Evolutionary conservation across 2,329 filamentous ascomycete species (phyloP), one percentile per base, ranked within the genome.

Genomic region (Emergomyces africanus): DNA sequence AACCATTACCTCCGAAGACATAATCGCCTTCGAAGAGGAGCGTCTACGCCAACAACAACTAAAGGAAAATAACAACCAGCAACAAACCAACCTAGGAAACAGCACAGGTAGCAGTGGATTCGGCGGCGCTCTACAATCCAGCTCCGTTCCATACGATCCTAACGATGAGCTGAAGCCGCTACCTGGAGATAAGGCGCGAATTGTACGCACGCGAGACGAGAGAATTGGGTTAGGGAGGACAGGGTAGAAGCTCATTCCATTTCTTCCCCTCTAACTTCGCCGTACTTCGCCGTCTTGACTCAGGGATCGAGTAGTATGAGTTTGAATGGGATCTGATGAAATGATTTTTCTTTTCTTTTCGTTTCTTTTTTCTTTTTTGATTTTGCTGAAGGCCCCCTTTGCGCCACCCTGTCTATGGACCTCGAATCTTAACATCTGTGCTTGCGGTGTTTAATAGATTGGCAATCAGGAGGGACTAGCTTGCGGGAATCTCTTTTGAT

Each of bases 151-250:
- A 9, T 64, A 73, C 50, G 77, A 79, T 67, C 77, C 77, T 5
- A 79, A 73, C 60, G 77, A 79, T 68, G 77, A 79, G 61, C 63
- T 79, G 66, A 79, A 78, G 64, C 77, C 77, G 18, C 66, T 79
- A 50, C 77, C 77, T 1, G 77, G 75, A 0, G 76, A 78, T 60
- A 78, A 77, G 64, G 75, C 76, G 37, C 68, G 74, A 59, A 77
- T 78, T 63, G 72, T 77, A 59, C 70, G 76, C 42, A 74, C 71
- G 20, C 68, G 76, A 3, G 76, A 78, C 63, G 76, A 78, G 62
- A 69, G 76, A 57, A 77, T 78, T 63, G 73, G 74, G 18, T 61
- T 68, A 51, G 66, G 67, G n/a, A 59, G 60, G 20, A 23, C 50
- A 5, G 33, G 50, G 33, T 59, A 59, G 35, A 33, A 23, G 46